A percentile compares a stretch with the other conserved stretches of the same genome.
Conservation (phyloP, 2,329 filamentous ascomycete species). For the Lachnellula hyalina region DNA sequence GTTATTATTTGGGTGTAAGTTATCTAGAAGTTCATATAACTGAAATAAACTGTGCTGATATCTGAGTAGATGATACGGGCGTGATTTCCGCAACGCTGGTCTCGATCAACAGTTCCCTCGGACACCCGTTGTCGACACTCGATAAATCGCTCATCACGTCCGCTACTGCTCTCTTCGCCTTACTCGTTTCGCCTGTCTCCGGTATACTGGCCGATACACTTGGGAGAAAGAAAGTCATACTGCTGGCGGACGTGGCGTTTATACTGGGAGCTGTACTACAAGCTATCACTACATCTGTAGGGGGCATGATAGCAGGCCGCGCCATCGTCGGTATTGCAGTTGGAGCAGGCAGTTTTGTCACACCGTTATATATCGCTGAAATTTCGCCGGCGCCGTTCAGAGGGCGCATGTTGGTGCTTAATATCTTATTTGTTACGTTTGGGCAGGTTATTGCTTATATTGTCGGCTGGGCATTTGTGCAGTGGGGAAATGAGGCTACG, state of each 20-base stretch:
- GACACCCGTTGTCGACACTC: slow-evolving; percentile 51
- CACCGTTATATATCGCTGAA: slow-evolving; percentile 85
- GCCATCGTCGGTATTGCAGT: slow-evolving; percentile 67
- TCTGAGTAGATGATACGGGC: slow-evolving; percentile 32
- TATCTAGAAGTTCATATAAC: neutral
- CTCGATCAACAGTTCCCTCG: slow-evolving; percentile 54
- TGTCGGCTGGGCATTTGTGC: slow-evolving; percentile 69
- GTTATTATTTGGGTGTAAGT: slow-evolving; percentile 61
- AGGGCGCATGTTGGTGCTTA: slow-evolving; percentile 75
- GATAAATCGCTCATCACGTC: slow-evolving; percentile 69
- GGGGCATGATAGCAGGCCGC: slow-evolving; percentile 61
- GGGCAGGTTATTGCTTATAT: slow-evolving; percentile 89
- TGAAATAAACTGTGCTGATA: neutral
- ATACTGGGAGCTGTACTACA: slow-evolving; percentile 62
- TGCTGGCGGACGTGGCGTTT: slow-evolving; percentile 63
- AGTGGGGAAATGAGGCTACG: slow-evolving; percentile 42
- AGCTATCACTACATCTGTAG: slow-evolving; percentile 52
- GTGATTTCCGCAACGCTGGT: slow-evolving; percentile 66
- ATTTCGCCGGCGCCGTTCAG: slow-evolving; percentile 70
- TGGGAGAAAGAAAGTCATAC: slow-evolving; percentile 58
- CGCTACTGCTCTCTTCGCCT: slow-evolving; percentile 62
- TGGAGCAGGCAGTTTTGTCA: slow-evolving; percentile 73
- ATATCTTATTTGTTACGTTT: slow-evolving; percentile 76
- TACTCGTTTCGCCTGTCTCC: slow-evolving; percentile 57
- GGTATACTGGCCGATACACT: slow-evolving; percentile 58